Evolutionary conservation across 2,329 filamentous ascomycete genomes (phyloP), one percentile per base, ranked within the genome.

Genomic region (Talaromyces rugulosus): DNA sequence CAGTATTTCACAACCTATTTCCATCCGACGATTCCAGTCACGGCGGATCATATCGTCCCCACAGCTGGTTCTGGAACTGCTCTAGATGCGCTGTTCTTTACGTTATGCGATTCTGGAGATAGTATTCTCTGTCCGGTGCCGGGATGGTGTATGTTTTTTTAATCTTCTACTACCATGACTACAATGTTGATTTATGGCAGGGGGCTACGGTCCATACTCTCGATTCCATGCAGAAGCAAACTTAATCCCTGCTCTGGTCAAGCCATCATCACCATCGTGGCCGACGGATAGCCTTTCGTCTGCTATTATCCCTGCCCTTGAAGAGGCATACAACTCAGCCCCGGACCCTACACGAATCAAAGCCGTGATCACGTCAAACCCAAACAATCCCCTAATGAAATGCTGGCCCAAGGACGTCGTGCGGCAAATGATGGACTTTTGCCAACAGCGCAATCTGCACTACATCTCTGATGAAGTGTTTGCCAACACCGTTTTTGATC

Each of bases 391-490:
- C 4, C 30, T 61, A 16, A 51, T 51, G 34, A 40, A 44, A 28
- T 61, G 59, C 33, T 61, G 36, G 51, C 52, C 59, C 16, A 16
- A 42, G 51, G 52, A 56, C 5, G 59, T 57, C 9, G 28, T 61
- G 12, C n/a, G 52, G 3, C 51, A 56, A 18, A 61, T 56, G 51
- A 47, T 47, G 52, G 47, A 61, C 23, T 61, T 61, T 34, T 61
- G 59, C 18, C 51, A 61, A 23, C 5, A 57, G 23, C 56, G 33
- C 14, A 54, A 54, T 3, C 31, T 61, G 31, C 59, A 61, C 44
- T 61, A 57, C 30, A 53, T 61, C 59, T 61, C 59, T 31, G 59
- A 61, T 27, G 59, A 61, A 18, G 59, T 61, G 5, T 61, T 61
- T 61, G 52, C 59, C 6, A 61, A 61, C 23, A 61, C 59, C 18